Evolutionary conservation across 2,329 filamentous ascomycete genomes (phyloP).

Genomic region (Talaromyces sp.): DNA sequence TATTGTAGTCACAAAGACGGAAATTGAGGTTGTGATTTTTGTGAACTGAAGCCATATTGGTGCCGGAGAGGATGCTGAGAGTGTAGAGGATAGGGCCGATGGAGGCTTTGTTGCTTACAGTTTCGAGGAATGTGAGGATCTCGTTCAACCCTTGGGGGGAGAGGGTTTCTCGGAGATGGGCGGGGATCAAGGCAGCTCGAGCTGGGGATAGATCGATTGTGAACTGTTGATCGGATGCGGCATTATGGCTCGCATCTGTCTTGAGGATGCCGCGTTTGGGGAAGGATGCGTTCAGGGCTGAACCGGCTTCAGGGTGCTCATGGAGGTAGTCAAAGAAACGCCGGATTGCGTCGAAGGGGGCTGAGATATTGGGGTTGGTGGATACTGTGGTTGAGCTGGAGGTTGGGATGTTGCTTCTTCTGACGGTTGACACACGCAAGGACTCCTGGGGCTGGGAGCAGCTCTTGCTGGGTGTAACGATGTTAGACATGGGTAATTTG

Average conservation of each 20-base stretch:
- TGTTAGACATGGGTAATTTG: not conserved
- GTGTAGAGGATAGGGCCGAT: not conserved
- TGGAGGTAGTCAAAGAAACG: not conserved
- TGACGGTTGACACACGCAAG: not conserved
- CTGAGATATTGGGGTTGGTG: not conserved
- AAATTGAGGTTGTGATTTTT: not conserved
- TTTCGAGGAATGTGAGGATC: not conserved
- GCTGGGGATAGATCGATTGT: not conserved
- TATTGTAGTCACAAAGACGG: not conserved
- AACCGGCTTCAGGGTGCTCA: not conserved
- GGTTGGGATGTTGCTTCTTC: not conserved
- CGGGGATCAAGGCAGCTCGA: not conserved
- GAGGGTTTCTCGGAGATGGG: not conserved
- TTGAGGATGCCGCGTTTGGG: not conserved
- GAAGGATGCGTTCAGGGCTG: not conserved
- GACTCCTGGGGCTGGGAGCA: not conserved
- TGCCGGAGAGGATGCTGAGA: not conserved
- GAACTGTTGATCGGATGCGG: not conserved
- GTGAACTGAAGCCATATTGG: not conserved
- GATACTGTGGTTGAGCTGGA: not conserved
- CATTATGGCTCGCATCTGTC: not conserved
- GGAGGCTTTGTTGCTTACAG: not conserved
- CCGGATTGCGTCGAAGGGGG: not conserved
- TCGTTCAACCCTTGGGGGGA: not conserved
- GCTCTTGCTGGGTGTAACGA: not conserved